Percentiles rank a stretch among this genome's conserved stretches.
phyloP scores from a whole-genome alignment of 1,284 basidiomycete genomes.

The Cryptococcus jaspeensis region DNA sequence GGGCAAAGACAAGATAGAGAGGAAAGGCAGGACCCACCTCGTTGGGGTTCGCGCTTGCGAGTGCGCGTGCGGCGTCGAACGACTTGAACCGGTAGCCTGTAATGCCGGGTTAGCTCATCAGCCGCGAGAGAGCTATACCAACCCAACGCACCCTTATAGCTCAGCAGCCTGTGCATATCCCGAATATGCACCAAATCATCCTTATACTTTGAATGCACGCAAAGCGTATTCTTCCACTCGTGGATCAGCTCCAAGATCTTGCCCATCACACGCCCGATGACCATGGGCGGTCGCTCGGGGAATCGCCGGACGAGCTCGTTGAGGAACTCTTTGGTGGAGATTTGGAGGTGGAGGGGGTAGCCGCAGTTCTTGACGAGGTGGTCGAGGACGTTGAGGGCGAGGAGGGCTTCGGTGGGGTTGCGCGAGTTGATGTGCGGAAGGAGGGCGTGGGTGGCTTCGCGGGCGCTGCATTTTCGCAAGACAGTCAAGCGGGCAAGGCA shows the following conservation, averaged over 20 bases:
- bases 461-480: no score
- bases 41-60: constrained; percentile 54
- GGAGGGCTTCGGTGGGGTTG: constrained; percentile 45
- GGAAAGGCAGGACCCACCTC: constrained; percentile 47
- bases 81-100: constrained; percentile 81
- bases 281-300: constrained; percentile 93
- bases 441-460: constrained; percentile 56
- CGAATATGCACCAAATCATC: constrained; percentile 96
- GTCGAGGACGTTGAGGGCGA: constrained; percentile 66
- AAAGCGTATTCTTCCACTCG: constrained; percentile 93
- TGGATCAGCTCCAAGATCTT: constrained; percentile 87
- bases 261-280: constrained; percentile 91
- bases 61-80: constrained; percentile 56
- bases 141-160: constrained; percentile 73
- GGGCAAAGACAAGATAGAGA: not conserved
- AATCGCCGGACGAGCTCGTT: constrained; percentile 98
- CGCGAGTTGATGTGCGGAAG: constrained; percentile 47
- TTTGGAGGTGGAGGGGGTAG: constrained; percentile 94
- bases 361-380: constrained; percentile 72
- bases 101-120: not conserved
- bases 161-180: constrained; percentile 94
- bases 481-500: not conserved
- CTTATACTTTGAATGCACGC: constrained; percentile 83
- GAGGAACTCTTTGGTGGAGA: constrained; percentile 97
- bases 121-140: no score